Percentiles rank a stretch among this genome's conserved stretches.
phyloP scores from a whole-genome alignment of 805 yeast genomes.

The Starmerella tilneyi region DNA sequence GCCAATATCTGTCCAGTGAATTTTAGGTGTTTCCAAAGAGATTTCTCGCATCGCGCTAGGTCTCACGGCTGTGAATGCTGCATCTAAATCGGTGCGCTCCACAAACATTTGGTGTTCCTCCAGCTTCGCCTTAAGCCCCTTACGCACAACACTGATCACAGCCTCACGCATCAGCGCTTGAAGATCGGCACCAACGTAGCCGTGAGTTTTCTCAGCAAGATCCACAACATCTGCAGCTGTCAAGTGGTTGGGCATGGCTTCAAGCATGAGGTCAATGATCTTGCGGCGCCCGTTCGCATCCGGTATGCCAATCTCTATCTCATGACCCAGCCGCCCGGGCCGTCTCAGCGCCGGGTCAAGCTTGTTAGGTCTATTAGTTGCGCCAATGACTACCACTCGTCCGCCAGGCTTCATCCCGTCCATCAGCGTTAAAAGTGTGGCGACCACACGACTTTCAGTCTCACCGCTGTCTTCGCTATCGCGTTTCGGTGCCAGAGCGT shows the following conservation, averaged over 20 bases:
- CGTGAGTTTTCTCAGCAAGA: conserved; percentile 76
- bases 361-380: conserved; percentile 94
- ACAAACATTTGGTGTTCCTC: conserved; percentile 38
- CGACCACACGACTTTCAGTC: conserved; percentile 81
- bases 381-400: conserved; percentile 96
- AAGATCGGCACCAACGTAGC: conserved; percentile 94
- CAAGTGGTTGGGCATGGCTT: conserved; percentile 48
- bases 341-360: conserved; percentile 90
- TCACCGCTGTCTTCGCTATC: conserved; percentile 81
- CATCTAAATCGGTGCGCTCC: conserved; percentile 47
- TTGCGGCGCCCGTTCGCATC: conserved; percentile 70
- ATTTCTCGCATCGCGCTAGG: conserved; percentile 98
- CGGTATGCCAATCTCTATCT: conserved; percentile 84
- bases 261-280: conserved; percentile 55
- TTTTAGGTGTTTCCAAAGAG: conserved; percentile 86
- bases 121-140: conserved; percentile 37
- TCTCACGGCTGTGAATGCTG: conserved; percentile 65
- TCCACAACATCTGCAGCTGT: conserved; percentile 44
- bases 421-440: conserved; percentile 81
- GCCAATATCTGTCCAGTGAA: conserved; percentile 88
- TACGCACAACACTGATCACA: conserved; percentile 68
- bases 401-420: conserved; percentile 99
- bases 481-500: conserved; percentile 78
- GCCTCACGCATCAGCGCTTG: conserved; percentile 81
- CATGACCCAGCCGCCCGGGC: conserved; percentile 85